A percentile compares a stretch with the other conserved stretches of the same genome.
Evolutionary conservation across 2,329 filamentous ascomycete genomes (phyloP).

Genomic region (Colletotrichum sp.): DNA sequence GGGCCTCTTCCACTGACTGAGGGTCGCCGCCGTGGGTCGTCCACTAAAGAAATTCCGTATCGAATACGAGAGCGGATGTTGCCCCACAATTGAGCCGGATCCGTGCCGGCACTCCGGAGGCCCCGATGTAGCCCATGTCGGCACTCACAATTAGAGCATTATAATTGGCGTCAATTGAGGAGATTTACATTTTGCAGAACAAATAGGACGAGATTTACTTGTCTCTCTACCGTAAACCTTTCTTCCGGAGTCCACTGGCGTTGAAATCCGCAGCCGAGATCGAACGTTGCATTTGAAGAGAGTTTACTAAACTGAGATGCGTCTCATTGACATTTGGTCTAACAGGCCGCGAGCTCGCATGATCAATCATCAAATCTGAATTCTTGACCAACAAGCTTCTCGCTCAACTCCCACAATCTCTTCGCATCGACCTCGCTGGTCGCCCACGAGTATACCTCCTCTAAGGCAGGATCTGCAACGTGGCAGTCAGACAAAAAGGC

Average conservation of each 20-base stretch:
- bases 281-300: not conserved
- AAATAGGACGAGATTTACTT: too few relatives aligned
- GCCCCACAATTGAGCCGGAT: not conserved
- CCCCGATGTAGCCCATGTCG: not conserved
- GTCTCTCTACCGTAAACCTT: too few relatives aligned
- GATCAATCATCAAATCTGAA: not conserved
- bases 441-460: not conserved
- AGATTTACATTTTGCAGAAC: too few relatives aligned
- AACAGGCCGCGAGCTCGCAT: too few relatives aligned
- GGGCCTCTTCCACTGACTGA: not conserved
- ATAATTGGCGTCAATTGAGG: too few relatives aligned
- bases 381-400: not conserved
- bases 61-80: not conserved
- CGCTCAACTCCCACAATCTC: not conserved
- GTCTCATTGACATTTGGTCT: too few relatives aligned
- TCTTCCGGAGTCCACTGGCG: too few relatives aligned
- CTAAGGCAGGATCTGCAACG: not conserved
- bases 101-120: not conserved
- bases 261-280: too few relatives aligned
- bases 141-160: rapidly evolving
- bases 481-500: not conserved
- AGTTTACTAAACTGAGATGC: too few relatives aligned
- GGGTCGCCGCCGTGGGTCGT: not conserved
- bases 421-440: not conserved
- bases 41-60: not conserved